These are phyloP conservation scores for Aristolochia contorta DNA, from an alignment of 164 flowering plant genomes.

Conservation along the genomic window DNA sequence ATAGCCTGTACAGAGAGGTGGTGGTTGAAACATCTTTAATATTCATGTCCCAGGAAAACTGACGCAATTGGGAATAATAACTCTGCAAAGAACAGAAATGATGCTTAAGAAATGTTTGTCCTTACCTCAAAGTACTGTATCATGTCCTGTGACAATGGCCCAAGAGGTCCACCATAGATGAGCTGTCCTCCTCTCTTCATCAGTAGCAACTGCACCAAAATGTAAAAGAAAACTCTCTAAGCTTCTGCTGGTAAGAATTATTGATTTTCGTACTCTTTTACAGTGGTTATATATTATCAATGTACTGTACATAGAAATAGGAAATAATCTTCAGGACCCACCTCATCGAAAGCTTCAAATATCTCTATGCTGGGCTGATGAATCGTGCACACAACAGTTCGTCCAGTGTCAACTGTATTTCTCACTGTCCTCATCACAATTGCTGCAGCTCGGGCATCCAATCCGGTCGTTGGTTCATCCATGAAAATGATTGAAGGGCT, in stretches of 20 bases:
- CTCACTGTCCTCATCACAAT: constrained; percentile 96
- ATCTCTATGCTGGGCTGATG: constrained; percentile 98
- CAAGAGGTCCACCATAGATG: constrained; percentile 12
- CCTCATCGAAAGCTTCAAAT: constrained; percentile 96
- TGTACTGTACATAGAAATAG: neutral
- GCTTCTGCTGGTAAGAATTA: neutral
- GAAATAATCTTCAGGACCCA: constrained; percentile 9
- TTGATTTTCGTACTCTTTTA: too few relatives aligned
- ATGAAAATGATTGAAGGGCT: constrained; percentile 95
- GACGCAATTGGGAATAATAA: neutral
- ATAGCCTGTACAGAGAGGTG: constrained; percentile 4
- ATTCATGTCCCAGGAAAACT: neutral
- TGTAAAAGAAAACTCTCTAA: constrained; percentile 1
- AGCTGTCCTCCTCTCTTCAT: constrained; percentile 15
- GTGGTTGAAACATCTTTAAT: too few relatives aligned
- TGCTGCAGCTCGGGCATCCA: constrained; percentile 94
- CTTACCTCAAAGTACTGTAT: constrained; percentile 11
- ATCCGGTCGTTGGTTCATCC: constrained; percentile 99
- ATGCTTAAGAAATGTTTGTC: neutral
- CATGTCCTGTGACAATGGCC: constrained; percentile 3
- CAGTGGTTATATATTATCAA: too few relatives aligned
- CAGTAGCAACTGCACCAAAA: constrained; percentile 9
- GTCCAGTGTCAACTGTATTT: constrained; percentile 90
- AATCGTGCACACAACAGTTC: constrained; percentile 94
- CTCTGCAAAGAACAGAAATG: neutral